Percentiles rank a stretch among this genome's conserved stretches.
Conservation (phyloP, 352 stramenopile species). For the Pythium coloratum region DNA sequence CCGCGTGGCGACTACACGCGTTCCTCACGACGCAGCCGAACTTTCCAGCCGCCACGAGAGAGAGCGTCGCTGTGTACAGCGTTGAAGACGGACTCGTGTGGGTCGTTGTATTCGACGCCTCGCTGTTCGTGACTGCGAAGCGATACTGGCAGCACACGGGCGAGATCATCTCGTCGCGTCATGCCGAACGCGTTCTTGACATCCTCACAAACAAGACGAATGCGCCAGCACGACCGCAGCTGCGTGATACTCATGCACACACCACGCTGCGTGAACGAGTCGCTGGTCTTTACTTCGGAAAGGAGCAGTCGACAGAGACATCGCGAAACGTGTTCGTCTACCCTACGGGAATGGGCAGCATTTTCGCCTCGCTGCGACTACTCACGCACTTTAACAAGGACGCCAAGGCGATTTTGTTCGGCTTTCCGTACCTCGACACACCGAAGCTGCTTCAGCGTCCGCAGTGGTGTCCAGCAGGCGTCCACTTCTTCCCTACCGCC, state of each 20-base stretch:
- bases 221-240: background rate
- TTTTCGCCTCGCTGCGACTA: slow-evolving; percentile 82
- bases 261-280: slow-evolving; percentile 49
- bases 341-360: slow-evolving; percentile 87
- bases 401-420: slow-evolving; percentile 85
- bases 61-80: slow-evolving; percentile 34
- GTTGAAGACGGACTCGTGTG: slow-evolving; percentile 51
- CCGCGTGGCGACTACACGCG: slow-evolving; percentile 53
- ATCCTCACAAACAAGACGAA: slow-evolving; percentile 36
- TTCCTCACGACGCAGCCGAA: slow-evolving; percentile 60
- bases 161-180: slow-evolving; percentile 89
- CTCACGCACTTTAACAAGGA: slow-evolving; percentile 45
- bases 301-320: slow-evolving; percentile 6
- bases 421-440: slow-evolving; percentile 94
- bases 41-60: background rate
- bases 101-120: slow-evolving; percentile 74
- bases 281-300: slow-evolving; percentile 48
- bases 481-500: slow-evolving; percentile 89
- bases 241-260: slow-evolving; percentile 35
- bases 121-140: slow-evolving; percentile 55
- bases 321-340: slow-evolving; percentile 67
- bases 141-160: slow-evolving; percentile 94
- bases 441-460: slow-evolving; percentile 89
- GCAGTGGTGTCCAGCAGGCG: slow-evolving; percentile 83
- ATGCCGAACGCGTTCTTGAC: slow-evolving; percentile 66